These are phyloP conservation scores for Wickerhamomyces sp. DNA, from an alignment of 1,139 yeast genomes.

Conservation along the genomic window DNA sequence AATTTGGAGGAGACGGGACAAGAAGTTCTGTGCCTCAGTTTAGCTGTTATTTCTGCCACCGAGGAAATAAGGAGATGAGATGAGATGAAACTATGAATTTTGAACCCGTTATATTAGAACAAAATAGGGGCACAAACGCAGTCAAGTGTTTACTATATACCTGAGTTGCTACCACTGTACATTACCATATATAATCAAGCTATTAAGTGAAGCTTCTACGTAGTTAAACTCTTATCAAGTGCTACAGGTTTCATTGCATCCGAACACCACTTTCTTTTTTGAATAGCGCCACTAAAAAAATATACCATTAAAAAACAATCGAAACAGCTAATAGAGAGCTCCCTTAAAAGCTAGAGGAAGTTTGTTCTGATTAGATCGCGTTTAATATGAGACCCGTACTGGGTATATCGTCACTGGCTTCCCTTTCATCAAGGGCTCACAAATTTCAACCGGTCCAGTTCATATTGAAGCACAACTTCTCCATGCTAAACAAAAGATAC, in stretches of 20 bases:
- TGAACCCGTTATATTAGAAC: too few species aligned
- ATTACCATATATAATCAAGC: background rate
- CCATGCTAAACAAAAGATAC: constrained; percentile 8
- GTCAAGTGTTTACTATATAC: background rate
- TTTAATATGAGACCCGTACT: background rate
- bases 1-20: too few species aligned
- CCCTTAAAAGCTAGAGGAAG: too few species aligned
- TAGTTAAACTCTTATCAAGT: background rate
- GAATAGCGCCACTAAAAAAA: background rate
- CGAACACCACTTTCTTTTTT: constrained; percentile 2
- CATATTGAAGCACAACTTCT: constrained; percentile 4
- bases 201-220: background rate
- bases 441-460: background rate
- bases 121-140: background rate
- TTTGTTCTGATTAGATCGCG: too few species aligned
- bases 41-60: too few species aligned
- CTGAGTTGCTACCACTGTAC: background rate
- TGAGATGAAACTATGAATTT: background rate
- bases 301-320: background rate
- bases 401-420: background rate
- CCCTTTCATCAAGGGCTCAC: background rate
- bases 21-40: too few species aligned
- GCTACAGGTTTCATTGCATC: background rate
- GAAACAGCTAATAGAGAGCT: background rate
- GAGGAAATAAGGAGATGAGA: too few species aligned